Conservation (phyloP, 2,329 filamentous ascomycete species). For the Zalaria obscura region DNA sequence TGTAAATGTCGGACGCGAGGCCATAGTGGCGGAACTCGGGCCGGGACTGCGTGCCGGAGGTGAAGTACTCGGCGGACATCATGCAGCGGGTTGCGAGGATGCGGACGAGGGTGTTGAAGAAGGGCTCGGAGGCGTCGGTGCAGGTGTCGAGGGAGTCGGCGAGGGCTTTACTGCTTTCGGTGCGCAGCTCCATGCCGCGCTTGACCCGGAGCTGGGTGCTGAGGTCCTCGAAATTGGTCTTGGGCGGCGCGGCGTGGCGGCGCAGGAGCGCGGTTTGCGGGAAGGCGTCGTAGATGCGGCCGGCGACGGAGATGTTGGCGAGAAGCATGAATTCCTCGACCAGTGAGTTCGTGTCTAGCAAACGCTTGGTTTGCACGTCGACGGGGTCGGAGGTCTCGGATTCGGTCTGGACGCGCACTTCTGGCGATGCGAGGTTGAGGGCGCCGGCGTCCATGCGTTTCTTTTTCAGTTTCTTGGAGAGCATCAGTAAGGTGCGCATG, state of each 20-base stretch:
- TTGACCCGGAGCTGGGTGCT: conserved; percentile 82
- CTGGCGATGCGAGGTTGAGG: conserved; percentile 89
- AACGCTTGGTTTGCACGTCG: conserved; percentile 88
- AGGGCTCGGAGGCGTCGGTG: conserved; percentile 65
- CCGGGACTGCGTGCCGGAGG: conserved; percentile 80
- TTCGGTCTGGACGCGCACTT: conserved; percentile 90
- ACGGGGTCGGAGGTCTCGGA: conserved; percentile 92
- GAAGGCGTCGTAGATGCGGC: conserved; percentile 80
- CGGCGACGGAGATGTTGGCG: conserved; percentile 88
- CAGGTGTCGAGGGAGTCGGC: conserved; percentile 85
- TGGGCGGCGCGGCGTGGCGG: conserved; percentile 81
- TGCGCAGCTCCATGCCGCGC: conserved; percentile 62
- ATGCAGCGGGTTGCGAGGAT: conserved; percentile 98
- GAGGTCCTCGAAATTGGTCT: conserved; percentile 93
- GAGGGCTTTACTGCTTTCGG: conserved; percentile 81
- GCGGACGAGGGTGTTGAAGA: conserved; percentile 96
- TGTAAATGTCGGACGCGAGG: conserved; percentile 92
- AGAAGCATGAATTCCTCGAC: conserved; percentile 99
- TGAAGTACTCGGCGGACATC: conserved; percentile 98
- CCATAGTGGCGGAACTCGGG: conserved; percentile 96
- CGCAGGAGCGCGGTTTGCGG: conserved; percentile 90
- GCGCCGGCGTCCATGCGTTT: conserved; percentile 95
- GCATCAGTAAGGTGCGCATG: conserved; percentile 72
- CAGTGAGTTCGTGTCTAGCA: conserved; percentile 89
- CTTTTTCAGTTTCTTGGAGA: conserved; percentile 86